Evolutionary conservation across 2,329 filamentous ascomycete genomes (phyloP).

Genomic region (Alternaria consortialis): DNA sequence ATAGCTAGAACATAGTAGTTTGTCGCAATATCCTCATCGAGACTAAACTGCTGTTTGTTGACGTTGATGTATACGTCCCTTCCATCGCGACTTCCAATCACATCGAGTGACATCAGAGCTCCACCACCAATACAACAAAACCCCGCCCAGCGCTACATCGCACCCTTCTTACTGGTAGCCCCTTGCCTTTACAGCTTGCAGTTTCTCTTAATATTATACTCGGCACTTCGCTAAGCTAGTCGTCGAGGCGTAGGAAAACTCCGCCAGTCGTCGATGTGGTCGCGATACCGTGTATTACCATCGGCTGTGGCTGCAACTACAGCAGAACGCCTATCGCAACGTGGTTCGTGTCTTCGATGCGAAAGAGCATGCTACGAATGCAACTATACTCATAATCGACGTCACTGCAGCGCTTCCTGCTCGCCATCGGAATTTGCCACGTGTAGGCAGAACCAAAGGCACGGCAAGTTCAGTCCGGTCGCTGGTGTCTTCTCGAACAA

Average conservation of each 20-base stretch:
- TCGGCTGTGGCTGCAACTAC: background rate
- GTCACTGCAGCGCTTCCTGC: background rate
- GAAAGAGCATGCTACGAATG: background rate
- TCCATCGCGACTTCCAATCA: background rate
- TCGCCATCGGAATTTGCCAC: background rate
- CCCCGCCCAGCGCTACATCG: background rate
- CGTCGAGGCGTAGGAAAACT: background rate
- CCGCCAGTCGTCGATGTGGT: background rate
- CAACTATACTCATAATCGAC: background rate
- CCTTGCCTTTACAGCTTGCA: background rate
- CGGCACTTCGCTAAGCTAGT: background rate
- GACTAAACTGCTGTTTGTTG: background rate
- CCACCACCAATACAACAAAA: background rate
- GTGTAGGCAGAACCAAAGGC: background rate
- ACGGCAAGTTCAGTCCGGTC: background rate
- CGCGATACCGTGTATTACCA: background rate
- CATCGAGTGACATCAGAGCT: conserved; percentile 3
- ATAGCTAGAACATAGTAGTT: background rate
- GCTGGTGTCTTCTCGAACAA: background rate
- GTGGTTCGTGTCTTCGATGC: background rate
- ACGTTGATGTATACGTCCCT: background rate
- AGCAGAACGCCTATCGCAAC: background rate
- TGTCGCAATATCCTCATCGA: background rate
- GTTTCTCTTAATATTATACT: background rate
- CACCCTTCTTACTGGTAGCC: background rate